Evolutionary conservation across 305 asterid genomes (phyloP), one percentile per base, ranked within the genome.

Genomic region (Solanum hybrid): DNA sequence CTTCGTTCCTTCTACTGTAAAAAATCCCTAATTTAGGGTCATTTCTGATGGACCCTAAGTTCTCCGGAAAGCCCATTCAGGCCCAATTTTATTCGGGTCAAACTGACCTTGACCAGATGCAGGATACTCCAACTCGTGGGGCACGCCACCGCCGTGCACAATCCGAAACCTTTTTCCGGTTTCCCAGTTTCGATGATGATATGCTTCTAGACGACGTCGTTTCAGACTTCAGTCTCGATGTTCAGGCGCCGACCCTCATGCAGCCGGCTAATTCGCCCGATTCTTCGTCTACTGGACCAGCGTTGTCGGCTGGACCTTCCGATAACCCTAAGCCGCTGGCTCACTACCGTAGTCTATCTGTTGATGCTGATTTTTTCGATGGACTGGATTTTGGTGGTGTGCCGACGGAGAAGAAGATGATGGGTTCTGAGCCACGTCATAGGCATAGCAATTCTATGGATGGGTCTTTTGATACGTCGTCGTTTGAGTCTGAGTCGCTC

Each of bases 101-200:
- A 38, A 76, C 92, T 2, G 96, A 93, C 32, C 90, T 96, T 78
- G 98, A 95, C 91, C 97, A 94, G 94, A 96, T 95, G 96, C 92
- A 94, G 22, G 96, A 96, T 36, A 92, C 96, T 37, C 98, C 97
- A 8, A 91, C 94, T 56, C 96, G 98, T 1, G 89, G 94, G 86
- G 81, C 93, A 82, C 94, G 91, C 93, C 99, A 97, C 94, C 99
- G 99, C 88, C 96, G 99, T 2, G 95, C 98, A 86, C 97, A 94
- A 22, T 97, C 99, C 19, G 99, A 96, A 90, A 93, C 98, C 87
- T 96, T 96, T 92, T 94, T 94, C 94, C 98, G 98, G 4, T 92
- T 95, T 91, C 96, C 97, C 0, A 98, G 94, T 92, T 90, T 95
- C 85, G 98, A 96, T 88, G 98, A 96, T 88, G 93, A 91, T 11